Evolutionary conservation across 2,329 filamentous ascomycete genomes (phyloP).

Genomic region (Apiospora aurea): DNA sequence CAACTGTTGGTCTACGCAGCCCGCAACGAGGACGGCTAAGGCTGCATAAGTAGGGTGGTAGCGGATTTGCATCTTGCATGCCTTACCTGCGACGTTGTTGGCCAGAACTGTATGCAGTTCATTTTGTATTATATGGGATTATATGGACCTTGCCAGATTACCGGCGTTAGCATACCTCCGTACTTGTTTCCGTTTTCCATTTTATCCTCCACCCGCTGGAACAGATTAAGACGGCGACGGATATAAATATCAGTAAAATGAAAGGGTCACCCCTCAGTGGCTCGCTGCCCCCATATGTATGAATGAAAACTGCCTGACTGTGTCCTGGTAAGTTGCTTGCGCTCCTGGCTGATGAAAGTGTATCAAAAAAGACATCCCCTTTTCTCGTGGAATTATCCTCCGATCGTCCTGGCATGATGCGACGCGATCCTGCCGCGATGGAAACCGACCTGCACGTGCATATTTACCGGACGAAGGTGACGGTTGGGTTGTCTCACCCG

Average conservation of each 20-base stretch:
- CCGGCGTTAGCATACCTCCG: not conserved
- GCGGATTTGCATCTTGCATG: not conserved
- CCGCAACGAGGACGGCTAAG: not conserved
- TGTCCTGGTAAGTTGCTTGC: no score
- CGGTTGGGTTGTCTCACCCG: not conserved
- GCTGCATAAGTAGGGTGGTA: not conserved
- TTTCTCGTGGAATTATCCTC: not conserved
- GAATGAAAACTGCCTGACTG: no score
- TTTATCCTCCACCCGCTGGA: not conserved
- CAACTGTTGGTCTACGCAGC: not conserved
- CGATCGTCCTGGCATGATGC: not conserved
- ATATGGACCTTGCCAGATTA: not conserved
- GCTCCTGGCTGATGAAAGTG: no score
- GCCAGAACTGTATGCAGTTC: not conserved
- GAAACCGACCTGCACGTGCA: not conserved
- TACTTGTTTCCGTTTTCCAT: not conserved
- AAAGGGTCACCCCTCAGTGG: no score
- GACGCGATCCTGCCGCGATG: not conserved
- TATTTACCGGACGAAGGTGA: not conserved
- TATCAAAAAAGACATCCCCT: not conserved
- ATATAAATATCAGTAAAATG: no score
- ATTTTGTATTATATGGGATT: not conserved
- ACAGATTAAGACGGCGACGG: no score
- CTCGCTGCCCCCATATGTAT: no score
- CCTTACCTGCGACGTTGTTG: no score